Conservation (phyloP, 2,329 filamentous ascomycete genomes). For the Thielaviopsis ethacetica region DNA sequence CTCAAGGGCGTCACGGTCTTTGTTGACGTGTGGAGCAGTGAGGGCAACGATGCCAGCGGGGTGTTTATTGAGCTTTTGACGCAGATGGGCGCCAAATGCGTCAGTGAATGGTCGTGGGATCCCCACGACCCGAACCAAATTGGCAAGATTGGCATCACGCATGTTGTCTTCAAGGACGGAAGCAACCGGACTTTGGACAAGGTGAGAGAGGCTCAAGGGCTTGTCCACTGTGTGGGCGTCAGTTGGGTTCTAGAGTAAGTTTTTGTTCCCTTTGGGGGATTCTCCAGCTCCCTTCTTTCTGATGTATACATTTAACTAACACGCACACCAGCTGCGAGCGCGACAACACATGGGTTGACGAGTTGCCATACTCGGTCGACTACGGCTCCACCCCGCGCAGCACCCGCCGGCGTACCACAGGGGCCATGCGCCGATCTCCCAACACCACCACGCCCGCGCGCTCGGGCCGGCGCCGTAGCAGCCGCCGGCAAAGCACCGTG, state of each 20-base stretch:
- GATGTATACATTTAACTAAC: slow-evolving; percentile 18
- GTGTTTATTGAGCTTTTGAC: slow-evolving; percentile 65
- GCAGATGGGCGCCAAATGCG: slow-evolving; percentile 67
- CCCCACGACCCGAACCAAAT: slow-evolving; percentile 17
- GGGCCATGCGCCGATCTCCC: slow-evolving; percentile 36
- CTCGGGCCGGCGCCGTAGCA: slow-evolving; percentile 31
- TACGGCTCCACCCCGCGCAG: slow-evolving; percentile 50
- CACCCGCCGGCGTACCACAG: slow-evolving; percentile 66
- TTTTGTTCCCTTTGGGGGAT: not conserved
- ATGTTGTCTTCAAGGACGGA: slow-evolving; percentile 83
- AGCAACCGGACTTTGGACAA: slow-evolving; percentile 67
- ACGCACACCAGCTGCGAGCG: slow-evolving; percentile 43
- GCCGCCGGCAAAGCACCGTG: slow-evolving; percentile 33
- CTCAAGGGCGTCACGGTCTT: slow-evolving; percentile 58
- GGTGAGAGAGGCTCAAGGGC: slow-evolving; percentile 52
- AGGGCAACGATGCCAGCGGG: slow-evolving; percentile 65
- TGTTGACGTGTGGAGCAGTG: slow-evolving; percentile 69
- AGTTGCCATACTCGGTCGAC: slow-evolving; percentile 53
- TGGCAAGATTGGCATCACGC: slow-evolving; percentile 58
- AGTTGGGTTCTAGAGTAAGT: slow-evolving; percentile 79
- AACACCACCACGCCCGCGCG: slow-evolving; percentile 32
- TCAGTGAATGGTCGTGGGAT: slow-evolving; percentile 58
- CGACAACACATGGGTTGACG: slow-evolving; percentile 61
- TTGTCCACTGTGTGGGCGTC: slow-evolving; percentile 74
- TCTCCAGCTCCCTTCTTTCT: not conserved